Evolutionary conservation across 2,329 filamentous ascomycete genomes (phyloP).

Genomic region (Ustilaginoidea virens): DNA sequence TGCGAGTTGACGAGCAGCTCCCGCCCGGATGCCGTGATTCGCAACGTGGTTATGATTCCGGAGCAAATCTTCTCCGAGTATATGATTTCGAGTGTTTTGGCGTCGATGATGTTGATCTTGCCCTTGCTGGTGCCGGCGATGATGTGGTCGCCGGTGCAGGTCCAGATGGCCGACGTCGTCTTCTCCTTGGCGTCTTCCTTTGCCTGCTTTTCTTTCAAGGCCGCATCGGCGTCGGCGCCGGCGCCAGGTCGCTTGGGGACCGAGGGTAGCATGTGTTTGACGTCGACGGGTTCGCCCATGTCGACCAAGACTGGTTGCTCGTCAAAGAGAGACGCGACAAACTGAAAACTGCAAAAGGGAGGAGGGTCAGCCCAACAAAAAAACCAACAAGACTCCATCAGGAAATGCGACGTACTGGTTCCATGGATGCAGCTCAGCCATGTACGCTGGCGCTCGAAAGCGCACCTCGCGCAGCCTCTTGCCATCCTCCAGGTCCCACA

Average conservation of each 20-base stretch:
- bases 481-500: slow-evolving; percentile 73
- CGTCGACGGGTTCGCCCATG: slow-evolving; percentile 49
- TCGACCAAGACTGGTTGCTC: slow-evolving; percentile 84
- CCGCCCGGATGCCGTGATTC: slow-evolving; percentile 66
- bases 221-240: slow-evolving; percentile 52
- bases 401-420: slow-evolving; percentile 71
- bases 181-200: slow-evolving; percentile 90
- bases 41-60: slow-evolving; percentile 76
- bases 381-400: no score
- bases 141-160: slow-evolving; percentile 71
- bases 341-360: slow-evolving; percentile 53
- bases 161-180: slow-evolving; percentile 86
- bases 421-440: slow-evolving; percentile 83
- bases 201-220: slow-evolving; percentile 64
- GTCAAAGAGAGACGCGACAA: slow-evolving; percentile 87
- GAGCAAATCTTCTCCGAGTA: slow-evolving; percentile 80
- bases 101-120: slow-evolving; percentile 89
- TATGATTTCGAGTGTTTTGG: slow-evolving; percentile 63
- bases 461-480: slow-evolving; percentile 69
- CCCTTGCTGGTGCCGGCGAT: slow-evolving; percentile 89
- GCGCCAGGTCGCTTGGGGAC: slow-evolving; percentile 60
- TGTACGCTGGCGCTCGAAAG: slow-evolving; percentile 88
- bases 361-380: no score
- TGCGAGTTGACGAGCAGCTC: slow-evolving; percentile 86
- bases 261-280: slow-evolving; percentile 67